Evolutionary conservation across 1,284 basidiomycete genomes (phyloP).

Genomic region (Exsudoporus floridanus): DNA sequence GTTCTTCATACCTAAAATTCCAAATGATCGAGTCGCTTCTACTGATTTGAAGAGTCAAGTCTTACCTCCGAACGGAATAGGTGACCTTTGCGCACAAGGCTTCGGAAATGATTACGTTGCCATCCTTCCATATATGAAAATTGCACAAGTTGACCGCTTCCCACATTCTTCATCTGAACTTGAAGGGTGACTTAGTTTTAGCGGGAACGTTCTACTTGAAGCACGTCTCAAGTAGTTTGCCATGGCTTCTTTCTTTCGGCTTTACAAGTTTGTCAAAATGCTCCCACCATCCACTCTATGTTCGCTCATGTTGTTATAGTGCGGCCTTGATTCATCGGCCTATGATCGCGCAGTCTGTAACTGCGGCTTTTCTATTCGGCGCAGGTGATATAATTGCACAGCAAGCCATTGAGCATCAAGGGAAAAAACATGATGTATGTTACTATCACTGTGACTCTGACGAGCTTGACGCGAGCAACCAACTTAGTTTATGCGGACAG

Average conservation of each 20-base stretch:
- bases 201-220: not conserved
- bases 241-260: slow-evolving; percentile 33
- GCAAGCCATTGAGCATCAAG: slow-evolving; percentile 71
- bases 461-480: not conserved
- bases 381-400: slow-evolving; percentile 83
- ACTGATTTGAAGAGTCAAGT: not conserved
- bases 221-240: not conserved
- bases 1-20: not conserved
- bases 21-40: not conserved
- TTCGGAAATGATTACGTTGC: not conserved
- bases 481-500: slow-evolving; percentile 64
- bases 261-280: slow-evolving; percentile 30
- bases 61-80: not conserved
- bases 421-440: slow-evolving; percentile 68
- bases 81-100: not conserved
- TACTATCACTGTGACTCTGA: not conserved
- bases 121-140: not conserved
- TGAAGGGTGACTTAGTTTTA: not conserved
- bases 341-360: slow-evolving; percentile 60
- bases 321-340: slow-evolving; percentile 63
- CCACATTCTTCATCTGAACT: no score
- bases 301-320: slow-evolving; percentile 38
- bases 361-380: slow-evolving; percentile 70
- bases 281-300: not conserved
- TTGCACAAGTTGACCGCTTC: no score